Percentiles rank a stretch among this genome's conserved stretches.
These are phyloP conservation scores for Zanthoxylum bungeanum DNA, from an alignment of 345 rosid species.

Conservation along the genomic window DNA sequence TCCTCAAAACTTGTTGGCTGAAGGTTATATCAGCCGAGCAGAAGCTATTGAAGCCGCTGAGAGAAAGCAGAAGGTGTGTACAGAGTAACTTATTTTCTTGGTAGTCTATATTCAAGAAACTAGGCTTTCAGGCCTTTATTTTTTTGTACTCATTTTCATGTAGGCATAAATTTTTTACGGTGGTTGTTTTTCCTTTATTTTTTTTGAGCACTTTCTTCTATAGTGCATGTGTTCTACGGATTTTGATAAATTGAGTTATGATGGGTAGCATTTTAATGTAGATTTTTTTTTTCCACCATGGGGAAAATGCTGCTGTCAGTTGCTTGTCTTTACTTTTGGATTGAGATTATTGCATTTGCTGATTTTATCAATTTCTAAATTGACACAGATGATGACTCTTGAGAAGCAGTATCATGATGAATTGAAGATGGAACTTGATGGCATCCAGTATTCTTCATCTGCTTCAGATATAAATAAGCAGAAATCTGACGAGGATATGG, in stretches of 20 bases:
- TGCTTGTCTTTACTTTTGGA: not conserved
- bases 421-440: conserved; percentile 60
- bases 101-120: not conserved
- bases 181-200: not conserved
- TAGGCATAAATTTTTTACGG: not conserved
- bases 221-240: too few relatives aligned
- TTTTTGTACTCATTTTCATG: not conserved
- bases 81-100: not conserved
- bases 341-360: not conserved
- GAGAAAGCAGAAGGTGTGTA: conserved; percentile 54
- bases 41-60: conserved; percentile 79
- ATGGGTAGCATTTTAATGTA: too few relatives aligned
- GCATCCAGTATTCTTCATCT: conserved; percentile 24
- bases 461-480: conserved; percentile 19
- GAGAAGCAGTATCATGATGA: conserved; percentile 91
- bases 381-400: conserved; percentile 53
- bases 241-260: too few relatives aligned
- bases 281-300: too few relatives aligned
- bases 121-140: not conserved
- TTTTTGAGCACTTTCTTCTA: too few relatives aligned
- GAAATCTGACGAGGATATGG: conserved; percentile 22
- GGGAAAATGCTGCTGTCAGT: not conserved
- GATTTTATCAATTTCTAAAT: not conserved
- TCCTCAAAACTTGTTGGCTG: conserved; percentile 68
- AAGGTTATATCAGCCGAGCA: conserved; percentile 62